These are phyloP conservation scores for Microglena sp. DNA, from an alignment of 139 green algal genomes.

Conservation along the genomic window DNA sequence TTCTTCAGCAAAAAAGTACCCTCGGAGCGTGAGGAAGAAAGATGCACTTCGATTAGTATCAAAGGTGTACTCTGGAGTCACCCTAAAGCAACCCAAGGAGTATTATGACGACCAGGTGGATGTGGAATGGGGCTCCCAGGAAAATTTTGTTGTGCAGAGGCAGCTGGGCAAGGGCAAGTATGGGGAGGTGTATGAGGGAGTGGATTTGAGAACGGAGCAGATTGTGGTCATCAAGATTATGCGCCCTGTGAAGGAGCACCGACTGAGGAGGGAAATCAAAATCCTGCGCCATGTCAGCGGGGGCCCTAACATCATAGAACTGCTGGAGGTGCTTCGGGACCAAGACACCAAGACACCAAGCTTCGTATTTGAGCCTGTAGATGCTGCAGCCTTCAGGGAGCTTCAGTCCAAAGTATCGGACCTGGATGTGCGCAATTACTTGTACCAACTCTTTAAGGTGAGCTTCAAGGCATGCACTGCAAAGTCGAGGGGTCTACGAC, in stretches of 20 bases:
- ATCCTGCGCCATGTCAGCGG: slow-evolving; percentile 94
- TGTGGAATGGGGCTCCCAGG: slow-evolving; percentile 62
- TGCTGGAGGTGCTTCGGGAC: slow-evolving; percentile 94
- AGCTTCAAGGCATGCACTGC: not conserved
- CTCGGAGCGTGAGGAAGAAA: slow-evolving; percentile 18
- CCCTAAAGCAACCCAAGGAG: slow-evolving; percentile 63
- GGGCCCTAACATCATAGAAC: slow-evolving; percentile 93
- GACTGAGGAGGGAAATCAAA: slow-evolving; percentile 92
- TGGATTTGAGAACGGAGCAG: slow-evolving; percentile 48
- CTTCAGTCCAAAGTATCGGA: slow-evolving; percentile 88
- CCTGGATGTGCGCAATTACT: slow-evolving; percentile 93
- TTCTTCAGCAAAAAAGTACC: no score
- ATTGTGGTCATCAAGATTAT: slow-evolving; percentile 96
- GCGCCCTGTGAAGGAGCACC: slow-evolving; percentile 99
- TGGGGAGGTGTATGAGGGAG: slow-evolving; percentile 95
- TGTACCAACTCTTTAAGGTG: slow-evolving; percentile 55
- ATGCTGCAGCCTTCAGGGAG: slow-evolving; percentile 60
- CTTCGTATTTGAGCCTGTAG: slow-evolving; percentile 87
- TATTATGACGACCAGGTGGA: slow-evolving; percentile 92
- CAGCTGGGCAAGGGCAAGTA: slow-evolving; percentile 99
- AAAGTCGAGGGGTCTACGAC: no score
- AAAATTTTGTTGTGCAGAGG: slow-evolving; percentile 48
- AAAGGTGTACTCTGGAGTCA: slow-evolving; percentile 74
- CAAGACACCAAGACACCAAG: slow-evolving; percentile 88
- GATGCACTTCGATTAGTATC: slow-evolving; percentile 32